phyloP scores from a whole-genome alignment of 2,329 filamentous ascomycete species.

The Sordariomycetes sp. region DNA sequence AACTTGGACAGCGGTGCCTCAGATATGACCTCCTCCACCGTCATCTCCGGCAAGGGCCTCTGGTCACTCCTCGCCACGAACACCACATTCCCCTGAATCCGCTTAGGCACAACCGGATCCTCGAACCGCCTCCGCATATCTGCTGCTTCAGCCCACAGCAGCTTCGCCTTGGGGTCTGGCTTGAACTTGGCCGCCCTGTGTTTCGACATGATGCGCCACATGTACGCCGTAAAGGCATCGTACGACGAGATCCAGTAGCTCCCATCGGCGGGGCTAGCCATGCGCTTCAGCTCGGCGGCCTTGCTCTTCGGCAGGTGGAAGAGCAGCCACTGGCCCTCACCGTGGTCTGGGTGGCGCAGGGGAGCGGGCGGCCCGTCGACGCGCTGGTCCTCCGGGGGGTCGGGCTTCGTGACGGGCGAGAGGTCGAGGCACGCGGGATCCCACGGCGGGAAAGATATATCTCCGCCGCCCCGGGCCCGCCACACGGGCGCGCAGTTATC shows the following conservation, averaged over 20 bases:
- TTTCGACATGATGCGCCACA: conserved; percentile 26
- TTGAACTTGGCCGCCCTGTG: conserved; percentile 22
- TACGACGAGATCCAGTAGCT: conserved; percentile 30
- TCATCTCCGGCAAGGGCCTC: conserved; percentile 15
- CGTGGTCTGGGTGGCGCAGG: conserved; percentile 17
- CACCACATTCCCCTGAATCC: conserved; percentile 26
- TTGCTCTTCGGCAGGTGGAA: conserved; percentile 34
- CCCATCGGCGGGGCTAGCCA: conserved; percentile 19
- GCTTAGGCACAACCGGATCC: conserved; percentile 17
- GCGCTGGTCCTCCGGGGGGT: conserved; percentile 14
- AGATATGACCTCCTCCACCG: conserved; percentile 20
- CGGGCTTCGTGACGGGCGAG: conserved; percentile 18
- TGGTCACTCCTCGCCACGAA: conserved; percentile 14
- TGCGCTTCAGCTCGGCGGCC: conserved; percentile 23
- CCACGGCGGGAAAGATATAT: conserved; percentile 18
- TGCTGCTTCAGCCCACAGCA: conserved; percentile 24
- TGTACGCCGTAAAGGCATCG: conserved; percentile 28
- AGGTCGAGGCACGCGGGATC: conserved; percentile 22
- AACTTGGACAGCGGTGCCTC: conserved; percentile 21
- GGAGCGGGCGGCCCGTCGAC: conserved; percentile 19
- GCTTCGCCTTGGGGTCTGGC: conserved; percentile 12
- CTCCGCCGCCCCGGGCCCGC: conserved; percentile 9
- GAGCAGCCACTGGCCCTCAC: conserved; percentile 15
- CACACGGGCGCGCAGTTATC: conserved; percentile 25
- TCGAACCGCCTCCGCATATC: conserved; percentile 26